These are phyloP conservation scores for Dimargaris cristalligena DNA, from an alignment of 192 early-diverging fungal genomes.

Conservation along the genomic window DNA sequence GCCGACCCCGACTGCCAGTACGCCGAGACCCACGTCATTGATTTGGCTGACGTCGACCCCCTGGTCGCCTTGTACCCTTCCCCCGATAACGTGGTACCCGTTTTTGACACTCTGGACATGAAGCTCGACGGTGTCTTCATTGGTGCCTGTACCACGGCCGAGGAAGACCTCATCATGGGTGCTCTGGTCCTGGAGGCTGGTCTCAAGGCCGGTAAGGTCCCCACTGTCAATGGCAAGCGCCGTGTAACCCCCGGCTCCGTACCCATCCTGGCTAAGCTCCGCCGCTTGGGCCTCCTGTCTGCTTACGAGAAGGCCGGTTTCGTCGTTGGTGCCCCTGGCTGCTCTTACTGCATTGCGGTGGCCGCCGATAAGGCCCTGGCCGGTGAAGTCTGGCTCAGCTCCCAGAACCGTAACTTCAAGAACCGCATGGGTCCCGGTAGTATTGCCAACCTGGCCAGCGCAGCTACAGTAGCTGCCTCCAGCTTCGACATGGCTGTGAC, in stretches of 20 bases:
- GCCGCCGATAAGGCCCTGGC: constrained; percentile 60
- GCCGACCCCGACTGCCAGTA: constrained; percentile 59
- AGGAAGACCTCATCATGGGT: constrained; percentile 65
- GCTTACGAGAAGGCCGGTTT: constrained; percentile 62
- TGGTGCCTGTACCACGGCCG: constrained; percentile 67
- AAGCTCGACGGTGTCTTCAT: constrained; percentile 67
- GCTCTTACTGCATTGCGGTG: constrained; percentile 66
- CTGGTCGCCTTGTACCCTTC: constrained; percentile 52
- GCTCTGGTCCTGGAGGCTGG: constrained; percentile 58
- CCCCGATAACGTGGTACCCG: constrained; percentile 58
- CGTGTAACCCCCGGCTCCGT: constrained; percentile 63
- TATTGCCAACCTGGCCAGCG: constrained; percentile 60
- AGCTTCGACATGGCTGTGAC: constrained; percentile 55
- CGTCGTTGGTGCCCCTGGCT: constrained; percentile 55
- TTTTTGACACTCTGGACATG: constrained; percentile 35
- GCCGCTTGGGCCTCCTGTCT: constrained; percentile 51
- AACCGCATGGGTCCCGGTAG: constrained; percentile 72
- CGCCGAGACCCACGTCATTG: constrained; percentile 60
- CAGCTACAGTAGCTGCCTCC: constrained; percentile 63
- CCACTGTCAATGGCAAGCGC: constrained; percentile 40
- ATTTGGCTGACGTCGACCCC: constrained; percentile 49
- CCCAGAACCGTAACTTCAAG: constrained; percentile 74
- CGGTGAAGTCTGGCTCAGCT: constrained; percentile 66
- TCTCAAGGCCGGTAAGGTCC: constrained; percentile 46
- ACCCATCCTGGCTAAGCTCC: constrained; percentile 60